A percentile compares a stretch with the other conserved stretches of the same genome.
Evolutionary conservation across 116 monocot species (phyloP).

Genomic region (Trichopus zeylanicus): DNA sequence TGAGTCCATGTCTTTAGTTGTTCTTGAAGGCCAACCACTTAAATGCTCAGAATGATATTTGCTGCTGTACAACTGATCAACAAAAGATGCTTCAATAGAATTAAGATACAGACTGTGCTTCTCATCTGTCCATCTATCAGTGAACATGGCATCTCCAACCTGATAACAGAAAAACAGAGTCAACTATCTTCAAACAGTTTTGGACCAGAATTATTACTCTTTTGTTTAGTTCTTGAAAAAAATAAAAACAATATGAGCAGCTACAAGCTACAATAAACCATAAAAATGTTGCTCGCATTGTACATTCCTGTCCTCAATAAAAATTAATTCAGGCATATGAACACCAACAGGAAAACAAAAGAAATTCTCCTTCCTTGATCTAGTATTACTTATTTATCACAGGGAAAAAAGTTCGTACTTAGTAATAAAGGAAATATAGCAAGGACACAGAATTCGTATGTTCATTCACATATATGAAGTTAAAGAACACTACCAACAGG

Average conservation of each 20-base stretch:
- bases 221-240: neutral
- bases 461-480: too few species aligned
- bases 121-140: slow-evolving; percentile 66
- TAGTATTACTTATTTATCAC: too few species aligned
- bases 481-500: too few species aligned
- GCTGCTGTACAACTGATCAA: slow-evolving; percentile 40
- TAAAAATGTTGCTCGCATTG: too few species aligned
- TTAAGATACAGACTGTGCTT: slow-evolving; percentile 60
- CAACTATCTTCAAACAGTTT: neutral
- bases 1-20: slow-evolving; percentile 12
- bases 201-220: neutral
- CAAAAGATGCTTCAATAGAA: slow-evolving; percentile 71
- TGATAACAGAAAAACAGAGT: slow-evolving; percentile 9
- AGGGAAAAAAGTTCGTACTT: too few species aligned
- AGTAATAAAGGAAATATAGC: too few species aligned
- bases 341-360: neutral
- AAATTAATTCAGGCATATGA: too few species aligned
- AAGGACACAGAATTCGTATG: too few species aligned
- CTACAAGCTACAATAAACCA: too few species aligned
- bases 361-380: neutral
- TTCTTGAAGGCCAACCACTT: slow-evolving; percentile 22
- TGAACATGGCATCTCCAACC: slow-evolving; percentile 20
- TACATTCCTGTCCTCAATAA: too few species aligned
- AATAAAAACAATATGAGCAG: too few species aligned
- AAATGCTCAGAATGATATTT: slow-evolving; percentile 21